Conservation (phyloP, 2,329 filamentous ascomycete species). For the Hymenoscyphus fraxineus region DNA sequence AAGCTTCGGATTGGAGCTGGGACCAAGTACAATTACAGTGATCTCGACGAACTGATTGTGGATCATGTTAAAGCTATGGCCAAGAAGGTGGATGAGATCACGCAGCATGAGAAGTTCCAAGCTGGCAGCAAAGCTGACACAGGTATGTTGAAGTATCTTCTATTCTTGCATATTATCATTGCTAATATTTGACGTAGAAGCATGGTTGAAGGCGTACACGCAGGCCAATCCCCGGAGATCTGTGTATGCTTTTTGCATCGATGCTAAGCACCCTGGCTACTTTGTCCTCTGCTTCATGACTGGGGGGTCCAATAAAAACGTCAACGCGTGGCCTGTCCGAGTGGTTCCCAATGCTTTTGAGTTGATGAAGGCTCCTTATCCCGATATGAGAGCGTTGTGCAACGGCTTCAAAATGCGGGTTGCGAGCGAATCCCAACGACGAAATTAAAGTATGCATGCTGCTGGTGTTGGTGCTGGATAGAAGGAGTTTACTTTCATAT, state of each 20-base stretch:
- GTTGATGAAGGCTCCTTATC: conserved; percentile 82
- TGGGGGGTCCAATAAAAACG: conserved; percentile 61
- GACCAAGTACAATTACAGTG: conserved; percentile 86
- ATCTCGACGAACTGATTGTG: conserved; percentile 95
- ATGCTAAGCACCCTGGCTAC: conserved; percentile 86
- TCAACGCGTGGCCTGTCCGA: conserved; percentile 80
- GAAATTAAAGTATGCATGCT: conserved; percentile 14
- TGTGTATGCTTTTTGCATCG: conserved; percentile 93
- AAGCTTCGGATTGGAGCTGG: conserved; percentile 79
- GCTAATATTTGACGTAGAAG: conserved; percentile 53
- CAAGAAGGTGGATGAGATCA: conserved; percentile 94
- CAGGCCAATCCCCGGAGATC: conserved; percentile 92
- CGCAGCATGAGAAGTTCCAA: conserved; percentile 91
- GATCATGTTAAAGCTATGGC: conserved; percentile 98
- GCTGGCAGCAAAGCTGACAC: conserved; percentile 73
- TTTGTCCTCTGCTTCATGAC: conserved; percentile 97
- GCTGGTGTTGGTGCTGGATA: conserved; percentile 2
- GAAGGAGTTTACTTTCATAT: conserved; percentile 10
- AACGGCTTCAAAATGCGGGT: conserved; percentile 79
- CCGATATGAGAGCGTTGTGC: conserved; percentile 90
- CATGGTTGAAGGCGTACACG: conserved; percentile 94
- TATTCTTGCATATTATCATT: conserved; percentile 8
- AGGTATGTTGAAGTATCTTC: conserved; percentile 56
- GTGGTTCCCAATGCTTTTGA: conserved; percentile 92
- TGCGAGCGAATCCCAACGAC: conserved; percentile 27